Evolutionary conservation across 345 rosid genomes (phyloP).

Genomic region (Corchorus olitorius): DNA sequence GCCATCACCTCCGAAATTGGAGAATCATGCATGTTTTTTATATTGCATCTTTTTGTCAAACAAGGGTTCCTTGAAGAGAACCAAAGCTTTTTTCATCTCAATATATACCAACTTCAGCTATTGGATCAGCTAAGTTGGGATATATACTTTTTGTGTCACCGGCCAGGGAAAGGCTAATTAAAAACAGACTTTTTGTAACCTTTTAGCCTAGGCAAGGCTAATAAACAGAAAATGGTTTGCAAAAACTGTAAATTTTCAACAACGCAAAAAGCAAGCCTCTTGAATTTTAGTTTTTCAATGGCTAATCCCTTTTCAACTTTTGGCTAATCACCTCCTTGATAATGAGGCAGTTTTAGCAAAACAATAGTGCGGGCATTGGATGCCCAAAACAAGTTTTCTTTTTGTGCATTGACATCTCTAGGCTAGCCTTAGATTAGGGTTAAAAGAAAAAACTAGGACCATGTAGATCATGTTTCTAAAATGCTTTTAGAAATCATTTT

Average conservation of each 20-base stretch:
- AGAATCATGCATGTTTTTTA: slow-evolving; percentile 37
- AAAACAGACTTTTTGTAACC: slow-evolving; percentile 30
- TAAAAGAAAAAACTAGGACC: slow-evolving; percentile 67
- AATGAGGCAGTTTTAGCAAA: slow-evolving; percentile 44
- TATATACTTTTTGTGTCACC: slow-evolving; percentile 10
- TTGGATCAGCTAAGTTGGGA: slow-evolving; percentile 47
- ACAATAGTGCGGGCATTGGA: slow-evolving; percentile 26
- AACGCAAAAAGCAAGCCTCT: slow-evolving; percentile 44
- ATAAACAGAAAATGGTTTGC: slow-evolving; percentile 53
- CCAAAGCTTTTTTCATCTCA: slow-evolving; percentile 33
- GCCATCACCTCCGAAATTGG: slow-evolving; percentile 44
- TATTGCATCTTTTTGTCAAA: slow-evolving; percentile 40
- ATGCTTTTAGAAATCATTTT: slow-evolving; percentile 20
- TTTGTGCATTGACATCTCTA: slow-evolving; percentile 45
- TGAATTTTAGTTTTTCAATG: slow-evolving; percentile 34
- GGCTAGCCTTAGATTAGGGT: slow-evolving; percentile 47
- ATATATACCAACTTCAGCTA: slow-evolving; percentile 37
- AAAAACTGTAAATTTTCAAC: slow-evolving; percentile 47
- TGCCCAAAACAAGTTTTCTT: slow-evolving; percentile 25
- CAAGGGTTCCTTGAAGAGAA: slow-evolving; percentile 52
- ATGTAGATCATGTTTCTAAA: slow-evolving; percentile 41
- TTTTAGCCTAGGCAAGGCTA: slow-evolving; percentile 71
- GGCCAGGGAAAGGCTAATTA: slow-evolving; percentile 33
- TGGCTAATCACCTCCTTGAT: slow-evolving; percentile 36
- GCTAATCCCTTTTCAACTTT: slow-evolving; percentile 45